Evolutionary conservation across 2,329 filamentous ascomycete genomes (phyloP), one percentile per base, ranked within the genome.

Genomic region (Neospermospora avenae): DNA sequence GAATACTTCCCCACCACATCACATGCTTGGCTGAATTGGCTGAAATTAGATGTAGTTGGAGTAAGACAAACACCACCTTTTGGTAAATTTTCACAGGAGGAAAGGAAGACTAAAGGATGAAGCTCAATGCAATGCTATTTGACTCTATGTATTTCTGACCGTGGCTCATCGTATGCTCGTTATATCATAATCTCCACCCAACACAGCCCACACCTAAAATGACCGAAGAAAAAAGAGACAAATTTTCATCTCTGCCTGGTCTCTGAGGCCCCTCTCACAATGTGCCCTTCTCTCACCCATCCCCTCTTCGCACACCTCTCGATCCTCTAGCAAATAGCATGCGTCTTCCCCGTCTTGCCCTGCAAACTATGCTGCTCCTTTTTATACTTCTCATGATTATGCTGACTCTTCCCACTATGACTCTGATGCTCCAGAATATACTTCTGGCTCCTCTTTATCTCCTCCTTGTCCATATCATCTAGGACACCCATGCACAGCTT

Each of bases 321-420:
- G 11, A 6, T n/a, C 39, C 16, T 42, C 5, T 70, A 96, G 77
- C 93, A 97, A 61, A 96, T 80, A 41, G 85, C 87, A 75, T 96
- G 93, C 1, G 91, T 93, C 84, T 97, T 97, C 58, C 91, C 93
- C 60, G 85, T 84, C 84, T 95, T 93, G 16, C 90, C 93, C 77
- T 96, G 91, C 67, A 98, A 77, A 59, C 89, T 93, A 76, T 98
- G 93, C 68, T 84, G 84, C 78, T 96, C 92, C 64, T 88, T 84
- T 76, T 87, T 74, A 71, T 82, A 88, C 48, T 80, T 74, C 3
- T 69, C 61, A 64, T 78, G 77, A 39, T 71, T 69, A 63, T 85
- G 80, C 57, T 76, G 80, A 25, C 79, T 73, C 72, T 83, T 83
- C 48, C 78, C 78, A 63, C 80, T 75, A 58, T 71, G 75, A 48